phyloP scores from a whole-genome alignment of 805 yeast species.

The Myxozyma geophila region DNA sequence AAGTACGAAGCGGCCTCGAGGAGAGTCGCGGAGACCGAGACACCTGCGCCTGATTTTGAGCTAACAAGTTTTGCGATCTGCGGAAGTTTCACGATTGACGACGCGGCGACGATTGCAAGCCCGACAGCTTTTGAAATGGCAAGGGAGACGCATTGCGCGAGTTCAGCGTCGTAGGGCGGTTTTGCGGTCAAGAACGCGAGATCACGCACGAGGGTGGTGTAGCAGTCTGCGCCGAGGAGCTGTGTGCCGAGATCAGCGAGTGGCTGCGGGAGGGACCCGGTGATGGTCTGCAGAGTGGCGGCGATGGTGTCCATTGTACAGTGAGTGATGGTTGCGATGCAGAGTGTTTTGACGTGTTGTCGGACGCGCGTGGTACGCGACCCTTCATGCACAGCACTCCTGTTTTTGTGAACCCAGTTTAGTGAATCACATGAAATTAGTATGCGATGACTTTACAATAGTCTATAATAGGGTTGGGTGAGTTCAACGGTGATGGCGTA shows the following conservation, averaged over 20 bases:
- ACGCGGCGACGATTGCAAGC: conserved; percentile 47
- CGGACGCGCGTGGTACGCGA: too few relatives aligned
- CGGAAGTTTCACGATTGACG: conserved; percentile 50
- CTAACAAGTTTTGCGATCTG: conserved; percentile 47
- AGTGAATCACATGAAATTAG: too few relatives aligned
- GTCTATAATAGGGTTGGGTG: too few relatives aligned
- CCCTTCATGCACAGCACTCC: neutral
- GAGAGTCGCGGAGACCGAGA: conserved; percentile 45
- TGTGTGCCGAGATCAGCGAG: conserved; percentile 35
- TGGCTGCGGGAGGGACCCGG: conserved; percentile 32
- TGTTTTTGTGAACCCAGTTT: too few relatives aligned
- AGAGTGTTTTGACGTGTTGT: neutral
- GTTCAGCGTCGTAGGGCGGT: conserved; percentile 19
- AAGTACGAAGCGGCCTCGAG: conserved; percentile 47
- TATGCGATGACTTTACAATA: too few relatives aligned
- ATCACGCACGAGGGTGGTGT: conserved; percentile 36
- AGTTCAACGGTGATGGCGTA: too few relatives aligned
- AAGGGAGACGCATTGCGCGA: conserved; percentile 39
- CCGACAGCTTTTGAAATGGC: conserved; percentile 47
- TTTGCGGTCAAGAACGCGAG: conserved; percentile 38
- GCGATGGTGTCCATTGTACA: conserved; percentile 3
- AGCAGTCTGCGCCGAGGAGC: conserved; percentile 39
- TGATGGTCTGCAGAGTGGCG: conserved; percentile 2
- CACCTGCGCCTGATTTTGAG: conserved; percentile 46
- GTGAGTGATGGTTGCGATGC: neutral